These are phyloP conservation scores for Powellomyces hirtus DNA, from an alignment of 192 early-diverging fungal genomes.

Conservation along the genomic window DNA sequence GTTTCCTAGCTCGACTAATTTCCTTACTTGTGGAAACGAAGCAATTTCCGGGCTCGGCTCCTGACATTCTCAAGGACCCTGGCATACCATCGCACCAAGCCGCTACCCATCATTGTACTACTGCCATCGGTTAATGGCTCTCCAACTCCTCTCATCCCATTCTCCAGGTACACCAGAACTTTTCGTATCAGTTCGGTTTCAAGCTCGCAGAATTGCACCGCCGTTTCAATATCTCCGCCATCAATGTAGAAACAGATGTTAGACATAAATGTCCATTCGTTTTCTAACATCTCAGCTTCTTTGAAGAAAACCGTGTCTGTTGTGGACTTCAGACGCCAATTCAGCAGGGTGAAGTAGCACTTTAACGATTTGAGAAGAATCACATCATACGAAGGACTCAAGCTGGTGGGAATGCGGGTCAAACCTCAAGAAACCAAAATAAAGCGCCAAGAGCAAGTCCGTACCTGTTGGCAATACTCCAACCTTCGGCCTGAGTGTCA, in stretches of 20 bases:
- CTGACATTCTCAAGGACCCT: slow-evolving; percentile 64
- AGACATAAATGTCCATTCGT: slow-evolving; percentile 78
- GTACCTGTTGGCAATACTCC: slow-evolving; percentile 53
- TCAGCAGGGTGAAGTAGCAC: slow-evolving; percentile 76
- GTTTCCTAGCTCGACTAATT: no score
- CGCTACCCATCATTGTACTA: slow-evolving; percentile 9
- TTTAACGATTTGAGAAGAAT: slow-evolving; percentile 69
- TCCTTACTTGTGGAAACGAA: slow-evolving; percentile 59
- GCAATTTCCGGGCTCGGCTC: slow-evolving; percentile 59
- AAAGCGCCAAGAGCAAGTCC: no score
- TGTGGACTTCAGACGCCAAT: slow-evolving; percentile 62
- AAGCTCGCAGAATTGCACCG: slow-evolving; percentile 65
- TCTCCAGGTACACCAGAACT: slow-evolving; percentile 24
- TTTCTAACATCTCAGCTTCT: slow-evolving; percentile 78
- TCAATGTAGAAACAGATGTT: slow-evolving; percentile 68
- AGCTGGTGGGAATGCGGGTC: slow-evolving; percentile 28
- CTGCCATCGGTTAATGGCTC: slow-evolving; percentile 7
- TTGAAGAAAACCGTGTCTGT: slow-evolving; percentile 48
- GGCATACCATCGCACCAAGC: slow-evolving; percentile 59
- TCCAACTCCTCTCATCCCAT: not conserved
- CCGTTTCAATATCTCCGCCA: slow-evolving; percentile 71
- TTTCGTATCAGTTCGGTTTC: slow-evolving; percentile 39
- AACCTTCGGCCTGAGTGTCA: slow-evolving; percentile 56
- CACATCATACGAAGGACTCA: slow-evolving; percentile 65
- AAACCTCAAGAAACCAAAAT: no score